Conservation (phyloP, 768 basidiomycete species). For the Auricularia sp. region DNA sequence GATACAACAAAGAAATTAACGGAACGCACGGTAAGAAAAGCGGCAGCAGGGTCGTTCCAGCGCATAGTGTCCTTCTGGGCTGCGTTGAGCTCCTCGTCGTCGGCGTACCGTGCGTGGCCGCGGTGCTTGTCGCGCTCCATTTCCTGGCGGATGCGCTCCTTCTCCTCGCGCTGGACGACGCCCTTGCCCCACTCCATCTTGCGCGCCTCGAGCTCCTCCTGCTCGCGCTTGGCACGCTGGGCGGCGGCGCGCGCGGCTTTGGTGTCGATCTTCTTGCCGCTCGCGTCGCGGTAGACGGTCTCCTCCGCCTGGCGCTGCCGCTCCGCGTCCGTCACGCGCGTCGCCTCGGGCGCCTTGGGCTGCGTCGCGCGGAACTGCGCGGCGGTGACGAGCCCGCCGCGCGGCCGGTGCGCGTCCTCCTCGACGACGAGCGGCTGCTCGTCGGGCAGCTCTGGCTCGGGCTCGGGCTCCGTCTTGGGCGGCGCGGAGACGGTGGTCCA, state of each 20-base stretch:
- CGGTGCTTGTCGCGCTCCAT: slow-evolving; percentile 56
- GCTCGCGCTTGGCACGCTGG: slow-evolving; percentile 65
- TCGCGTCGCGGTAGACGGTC: slow-evolving; percentile 88
- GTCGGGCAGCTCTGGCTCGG: slow-evolving; percentile 39
- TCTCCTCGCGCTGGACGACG: slow-evolving; percentile 75
- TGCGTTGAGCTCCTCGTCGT: slow-evolving; percentile 81
- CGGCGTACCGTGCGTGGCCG: slow-evolving; percentile 64
- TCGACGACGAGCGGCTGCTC: slow-evolving; percentile 55
- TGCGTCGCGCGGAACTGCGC: slow-evolving; percentile 50
- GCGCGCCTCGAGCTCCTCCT: slow-evolving; percentile 74
- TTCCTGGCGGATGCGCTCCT: slow-evolving; percentile 53
- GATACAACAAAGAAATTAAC: background rate
- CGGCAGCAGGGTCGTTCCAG: slow-evolving; percentile 98
- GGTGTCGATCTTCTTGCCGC: slow-evolving; percentile 82
- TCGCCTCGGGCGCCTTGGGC: slow-evolving; percentile 21
- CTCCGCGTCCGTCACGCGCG: slow-evolving; percentile 35
- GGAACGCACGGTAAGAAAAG: slow-evolving; percentile 71
- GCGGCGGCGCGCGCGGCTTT: slow-evolving; percentile 81
- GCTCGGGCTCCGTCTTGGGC: slow-evolving; percentile 31
- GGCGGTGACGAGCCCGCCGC: slow-evolving; percentile 71
- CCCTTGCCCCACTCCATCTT: slow-evolving; percentile 99
- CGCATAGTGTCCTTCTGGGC: slow-evolving; percentile 69
- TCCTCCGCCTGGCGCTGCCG: slow-evolving; percentile 63
- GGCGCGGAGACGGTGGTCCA: slow-evolving; percentile 65
- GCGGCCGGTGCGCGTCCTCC: slow-evolving; percentile 34